Base-by-base conservation (phyloP, 2,329 filamentous ascomycete genomes). In the Arthrobotrys pseudoclavata region DNA sequence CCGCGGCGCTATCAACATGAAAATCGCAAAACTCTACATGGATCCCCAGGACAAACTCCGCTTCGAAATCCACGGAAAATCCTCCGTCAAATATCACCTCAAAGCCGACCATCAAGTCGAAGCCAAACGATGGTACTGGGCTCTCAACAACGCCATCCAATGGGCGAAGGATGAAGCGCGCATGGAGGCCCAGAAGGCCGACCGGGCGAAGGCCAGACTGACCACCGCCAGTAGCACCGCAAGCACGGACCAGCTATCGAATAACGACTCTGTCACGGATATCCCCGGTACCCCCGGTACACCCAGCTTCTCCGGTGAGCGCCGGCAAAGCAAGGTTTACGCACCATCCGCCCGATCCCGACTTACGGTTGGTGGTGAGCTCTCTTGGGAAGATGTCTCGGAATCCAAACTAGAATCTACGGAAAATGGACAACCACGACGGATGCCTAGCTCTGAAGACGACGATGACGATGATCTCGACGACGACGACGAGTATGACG, bases 121-220 rank as follows among this genome's bases (percentile, higher is more conserved):
- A 84, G 95, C 96, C 4, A 99, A 99, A 85, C 89, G 96, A 69
- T 99, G 96, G 96, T 99, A 96, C 84, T 99, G 96, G 96, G 93
- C 96, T 0, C 86, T 99, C 79, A 99, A 99, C 85, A 99, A 99
- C 83, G 95, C 96, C 4, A 99, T 99, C 61, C 96, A 98, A 83
- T 98, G 93, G 92, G 91, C 93, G 79, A 99, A 99, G 84, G 96
- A 99, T 82, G 96, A 98, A 84, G 94, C 93, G 6, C 94, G 92
- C 81, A 93, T 97, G 83, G 95, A 97, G 81, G 91, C 95, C 82
- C 90, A 87, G 77, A 81, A 75, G 71, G 64, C 29, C 69, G 76
- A 40, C 70, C 81, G 62, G 37, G 62, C 66, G 22, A 4, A 93
- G 96, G 83, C 87, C 91, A 40, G 84, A 97, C 89, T 94, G 82